These are phyloP conservation scores for Poa pratensis DNA, from an alignment of 176 grass and related monocot species.

Conservation along the genomic window DNA sequence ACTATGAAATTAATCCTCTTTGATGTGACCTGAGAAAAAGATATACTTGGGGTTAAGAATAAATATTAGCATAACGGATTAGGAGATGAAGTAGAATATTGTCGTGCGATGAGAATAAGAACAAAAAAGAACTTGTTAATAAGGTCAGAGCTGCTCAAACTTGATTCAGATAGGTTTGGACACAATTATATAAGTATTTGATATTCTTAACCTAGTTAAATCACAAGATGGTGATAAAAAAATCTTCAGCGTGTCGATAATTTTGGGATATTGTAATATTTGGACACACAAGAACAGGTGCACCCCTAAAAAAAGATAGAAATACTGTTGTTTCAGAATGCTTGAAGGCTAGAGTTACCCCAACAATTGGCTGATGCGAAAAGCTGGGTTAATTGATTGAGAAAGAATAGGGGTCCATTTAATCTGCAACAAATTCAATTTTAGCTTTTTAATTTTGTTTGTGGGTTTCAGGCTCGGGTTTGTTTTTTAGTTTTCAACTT, in stretches of 20 bases:
- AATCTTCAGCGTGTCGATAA: neutral
- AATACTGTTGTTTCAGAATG: neutral
- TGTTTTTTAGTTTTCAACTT: neutral
- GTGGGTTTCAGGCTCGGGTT: neutral
- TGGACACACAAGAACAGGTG: neutral
- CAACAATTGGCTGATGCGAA: neutral
- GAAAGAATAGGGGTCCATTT: neutral
- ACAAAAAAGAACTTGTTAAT: slow-evolving; percentile 24
- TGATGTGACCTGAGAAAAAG: slow-evolving; percentile 80
- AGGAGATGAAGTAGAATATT: slow-evolving; percentile 27
- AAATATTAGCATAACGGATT: slow-evolving; percentile 35
- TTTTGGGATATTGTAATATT: slow-evolving; percentile 15
- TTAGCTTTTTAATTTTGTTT: neutral
- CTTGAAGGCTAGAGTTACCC: slow-evolving; percentile 5
- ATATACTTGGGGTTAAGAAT: slow-evolving; percentile 40
- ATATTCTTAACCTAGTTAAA: slow-evolving; percentile 8
- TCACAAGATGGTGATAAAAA: slow-evolving; percentile 4
- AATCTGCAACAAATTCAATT: neutral
- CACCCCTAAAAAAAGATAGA: slow-evolving; percentile 16
- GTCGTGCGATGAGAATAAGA: slow-evolving; percentile 23
- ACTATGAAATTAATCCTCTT: slow-evolving; percentile 97
- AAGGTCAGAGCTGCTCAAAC: neutral
- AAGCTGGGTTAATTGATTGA: neutral
- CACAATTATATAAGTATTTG: neutral
- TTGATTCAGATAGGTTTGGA: slow-evolving; percentile 1